phyloP scores from a whole-genome alignment of 2,329 filamentous ascomycete genomes.

The Calonectria multiphialidica region DNA sequence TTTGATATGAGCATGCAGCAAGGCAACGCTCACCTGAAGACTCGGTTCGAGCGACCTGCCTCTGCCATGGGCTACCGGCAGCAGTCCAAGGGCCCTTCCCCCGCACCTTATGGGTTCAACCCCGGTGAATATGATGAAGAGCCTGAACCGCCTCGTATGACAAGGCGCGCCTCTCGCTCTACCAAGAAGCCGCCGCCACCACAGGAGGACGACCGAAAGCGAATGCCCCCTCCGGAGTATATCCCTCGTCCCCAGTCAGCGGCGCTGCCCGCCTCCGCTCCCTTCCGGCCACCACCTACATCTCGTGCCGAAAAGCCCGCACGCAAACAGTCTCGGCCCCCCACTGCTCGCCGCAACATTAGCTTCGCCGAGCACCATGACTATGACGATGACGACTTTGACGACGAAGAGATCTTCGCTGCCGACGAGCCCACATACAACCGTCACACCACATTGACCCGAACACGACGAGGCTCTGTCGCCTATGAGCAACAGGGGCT shows the following conservation, averaged over 20 bases:
- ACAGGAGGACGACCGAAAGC: constrained; percentile 56
- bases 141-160: constrained; percentile 46
- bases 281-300: constrained; percentile 45
- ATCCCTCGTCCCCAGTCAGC: constrained; percentile 53
- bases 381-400: constrained; percentile 55
- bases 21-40: constrained; percentile 46
- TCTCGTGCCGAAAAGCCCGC: constrained; percentile 38
- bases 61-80: constrained; percentile 56
- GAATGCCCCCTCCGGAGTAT: constrained; percentile 62
- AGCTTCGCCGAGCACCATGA: constrained; percentile 46
- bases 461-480: constrained; percentile 50
- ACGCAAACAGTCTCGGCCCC: constrained; percentile 47
- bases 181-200: constrained; percentile 50
- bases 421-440: constrained; percentile 52
- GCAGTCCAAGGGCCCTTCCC: constrained; percentile 32
- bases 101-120: constrained; percentile 47
- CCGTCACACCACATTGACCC: constrained; percentile 47
- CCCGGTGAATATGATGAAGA: constrained; percentile 58
- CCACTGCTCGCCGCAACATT: constrained; percentile 46
- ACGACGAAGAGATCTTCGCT: constrained; percentile 51
- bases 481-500: constrained; percentile 54
- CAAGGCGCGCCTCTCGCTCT: constrained; percentile 57
- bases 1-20: constrained; percentile 47
- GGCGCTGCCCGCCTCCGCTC: constrained; percentile 43
- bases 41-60: constrained; percentile 52